Conservation (phyloP, 495 filamentous ascomycete species). For the Talaromyces thailandensis region DNA sequence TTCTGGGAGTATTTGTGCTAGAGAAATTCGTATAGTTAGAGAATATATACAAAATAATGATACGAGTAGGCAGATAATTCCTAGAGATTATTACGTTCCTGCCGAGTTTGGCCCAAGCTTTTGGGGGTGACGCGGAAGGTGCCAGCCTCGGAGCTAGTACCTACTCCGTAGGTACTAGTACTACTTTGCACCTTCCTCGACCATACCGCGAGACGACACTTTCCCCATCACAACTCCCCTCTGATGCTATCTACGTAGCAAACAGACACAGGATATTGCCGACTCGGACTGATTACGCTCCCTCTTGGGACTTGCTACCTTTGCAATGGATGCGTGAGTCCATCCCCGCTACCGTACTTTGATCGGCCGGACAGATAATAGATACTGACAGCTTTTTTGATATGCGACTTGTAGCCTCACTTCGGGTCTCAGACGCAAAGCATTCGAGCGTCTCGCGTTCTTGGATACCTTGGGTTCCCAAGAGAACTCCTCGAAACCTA, state of each 20-base stretch:
- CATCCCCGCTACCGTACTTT: background rate
- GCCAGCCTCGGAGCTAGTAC: background rate
- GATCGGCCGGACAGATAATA: background rate
- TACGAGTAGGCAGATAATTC: background rate
- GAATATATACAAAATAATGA: background rate
- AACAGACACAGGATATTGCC: too few relatives aligned
- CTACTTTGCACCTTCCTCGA: background rate
- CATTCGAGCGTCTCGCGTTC: constrained; percentile 63
- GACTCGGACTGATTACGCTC: too few relatives aligned
- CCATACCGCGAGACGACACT: background rate
- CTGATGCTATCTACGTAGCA: too few relatives aligned
- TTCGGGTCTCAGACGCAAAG: constrained; percentile 47
- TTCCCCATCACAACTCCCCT: background rate
- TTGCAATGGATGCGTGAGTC: constrained; percentile 8
- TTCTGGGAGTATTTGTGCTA: background rate
- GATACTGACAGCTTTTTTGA: background rate
- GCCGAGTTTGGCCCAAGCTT: background rate
- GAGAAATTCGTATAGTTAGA: background rate
- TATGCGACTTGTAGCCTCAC: constrained; percentile 20
- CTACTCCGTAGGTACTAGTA: too few relatives aligned
- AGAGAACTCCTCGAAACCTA: background rate
- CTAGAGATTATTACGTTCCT: background rate
- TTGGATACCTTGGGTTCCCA: constrained; percentile 13
- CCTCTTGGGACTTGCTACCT: background rate
- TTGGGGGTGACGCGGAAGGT: background rate